Conservation (phyloP, 495 filamentous ascomycete species). For the Neurospora cerealis region DNA sequence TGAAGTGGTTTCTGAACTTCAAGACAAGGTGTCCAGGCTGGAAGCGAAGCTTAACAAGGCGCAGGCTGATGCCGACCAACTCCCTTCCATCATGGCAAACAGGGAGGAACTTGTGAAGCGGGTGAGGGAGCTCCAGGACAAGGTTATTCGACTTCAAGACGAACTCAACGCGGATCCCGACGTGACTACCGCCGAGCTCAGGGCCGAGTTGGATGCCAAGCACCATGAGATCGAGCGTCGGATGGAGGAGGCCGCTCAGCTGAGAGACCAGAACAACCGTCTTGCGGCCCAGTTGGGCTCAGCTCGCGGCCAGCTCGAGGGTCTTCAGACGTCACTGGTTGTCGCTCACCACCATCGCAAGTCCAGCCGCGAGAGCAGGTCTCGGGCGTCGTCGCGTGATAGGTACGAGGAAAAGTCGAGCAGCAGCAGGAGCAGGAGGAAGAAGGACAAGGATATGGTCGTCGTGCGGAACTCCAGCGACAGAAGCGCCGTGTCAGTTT, state of each 20-base stretch:
- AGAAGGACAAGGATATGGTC: conserved; percentile 23
- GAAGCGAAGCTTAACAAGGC: conserved; percentile 11
- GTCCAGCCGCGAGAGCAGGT: conserved; percentile 14
- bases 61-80: conserved; percentile 26
- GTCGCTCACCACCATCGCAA: conserved; percentile 13
- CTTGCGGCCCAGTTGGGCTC: conserved; percentile 18
- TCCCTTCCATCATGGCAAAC: conserved; percentile 18
- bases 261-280: conserved; percentile 16
- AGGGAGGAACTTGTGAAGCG: conserved; percentile 20
- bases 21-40: conserved; percentile 12
- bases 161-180: conserved; percentile 18
- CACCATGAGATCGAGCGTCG: conserved; percentile 16
- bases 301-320: conserved; percentile 14
- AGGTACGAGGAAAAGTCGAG: conserved; percentile 19
- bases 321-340: conserved; percentile 11
- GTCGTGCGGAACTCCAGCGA: conserved; percentile 25
- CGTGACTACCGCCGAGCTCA: conserved; percentile 12
- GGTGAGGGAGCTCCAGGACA: conserved; percentile 14
- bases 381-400: conserved; percentile 19
- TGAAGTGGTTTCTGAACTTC: conserved; percentile 21
- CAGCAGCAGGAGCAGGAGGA: conserved; percentile 11
- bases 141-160: conserved; percentile 16
- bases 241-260: conserved; percentile 15
- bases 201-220: conserved; percentile 21
- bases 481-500: conserved; percentile 25